Base-by-base conservation (phyloP, 345 rosid species). In the Salix brachista region DNA sequence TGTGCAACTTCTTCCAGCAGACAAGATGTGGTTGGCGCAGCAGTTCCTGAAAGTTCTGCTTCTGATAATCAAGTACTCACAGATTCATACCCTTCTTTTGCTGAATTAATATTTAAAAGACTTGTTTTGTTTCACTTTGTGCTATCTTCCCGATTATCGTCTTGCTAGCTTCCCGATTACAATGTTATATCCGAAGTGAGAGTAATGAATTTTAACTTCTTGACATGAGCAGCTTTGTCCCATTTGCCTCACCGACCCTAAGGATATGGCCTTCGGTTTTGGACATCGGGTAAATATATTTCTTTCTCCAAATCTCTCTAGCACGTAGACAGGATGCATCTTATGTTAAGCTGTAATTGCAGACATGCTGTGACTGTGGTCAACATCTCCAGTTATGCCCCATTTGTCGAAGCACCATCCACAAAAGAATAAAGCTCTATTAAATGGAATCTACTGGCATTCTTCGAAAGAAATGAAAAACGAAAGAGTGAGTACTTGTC, bases 1-100 rank as follows among this genome's bases (percentile, higher is more conserved):
- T 84, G 83, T 54, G 44, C 84, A 67, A 85, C 80, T 75, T 86
- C 85, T 68, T 36, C 83, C n/a, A 71, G 50, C 74, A 62, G 84
- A 74, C n/a, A 65, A 37, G 77, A 81, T 6, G 42, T 73, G 11
- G 74, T 46, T 18, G 76, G 71, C 70, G 74, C 82, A 4, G 77
- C 86, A 30, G 81, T 83, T 67, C 80, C 90, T 52, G 75, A 87
- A 68, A 83, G 80, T 78, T 85, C 85, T 81, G 69, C 79, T 39
- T 82, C 91, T 12, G 89, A 88, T 76, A 82, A 75, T 73, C 82
- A 82, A 56, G 91, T 86, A 86, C 64, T 72, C 23, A 42, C 69
- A 16, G 39, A 17, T 67, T 18, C 23, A 16, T 39, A 14, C 50
- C 39, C 18, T 36, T 56, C 26, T 65, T 61, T 68, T 48, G 44